Evolutionary conservation across 495 filamentous ascomycete genomes (phyloP), one percentile per base, ranked within the genome.

Genomic region (Parmelia sp.): DNA sequence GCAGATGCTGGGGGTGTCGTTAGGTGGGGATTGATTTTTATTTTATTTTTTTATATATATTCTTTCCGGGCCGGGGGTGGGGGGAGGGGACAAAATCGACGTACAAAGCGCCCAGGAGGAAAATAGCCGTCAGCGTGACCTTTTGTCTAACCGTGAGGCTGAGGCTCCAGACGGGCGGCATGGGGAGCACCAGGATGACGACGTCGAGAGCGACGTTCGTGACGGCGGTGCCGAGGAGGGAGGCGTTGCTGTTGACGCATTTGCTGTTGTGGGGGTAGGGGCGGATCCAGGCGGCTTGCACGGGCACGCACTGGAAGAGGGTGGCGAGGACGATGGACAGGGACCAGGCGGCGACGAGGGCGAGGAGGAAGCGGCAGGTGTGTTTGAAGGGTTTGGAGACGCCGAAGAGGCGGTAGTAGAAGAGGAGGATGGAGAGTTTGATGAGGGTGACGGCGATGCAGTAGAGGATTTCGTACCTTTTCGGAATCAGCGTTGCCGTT

Each of bases 341-440:
- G 10, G 39, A 51, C 60, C 60, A 62, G 45, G 23, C 27, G 1
- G 25, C 31, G 60, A 62, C 60, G 33, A 59, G 62, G 25, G 42
- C 36, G 40, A 64, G 53, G 36, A 64, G 11, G 17, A 47, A 11
- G 27, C 33, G n/a, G 42, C 31, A 33, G 55, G 29, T 29, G 40
- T 44, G 47, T 42, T 53, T 33, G 39, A 58, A 62, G 31, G 40
- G 14, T 62, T 47, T 62, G 60, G 19, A 15, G 27, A 62, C 42
- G 15, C 60, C 49, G 65, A 74, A 71, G 58, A 74, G 67, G 10
- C 71, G 69, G n/a, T 70, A 49, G 63, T 70, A 73, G 71, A 74
- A 73, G 57, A 62, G 66, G 15, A 73, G 55, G 62, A 74, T 66
- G 57, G 66, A 69, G 9, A 68, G 58, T 35, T 73, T 71, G 45